phyloP scores from a whole-genome alignment of 306 rosid genomes.

The Luffa aegyptiaca region DNA sequence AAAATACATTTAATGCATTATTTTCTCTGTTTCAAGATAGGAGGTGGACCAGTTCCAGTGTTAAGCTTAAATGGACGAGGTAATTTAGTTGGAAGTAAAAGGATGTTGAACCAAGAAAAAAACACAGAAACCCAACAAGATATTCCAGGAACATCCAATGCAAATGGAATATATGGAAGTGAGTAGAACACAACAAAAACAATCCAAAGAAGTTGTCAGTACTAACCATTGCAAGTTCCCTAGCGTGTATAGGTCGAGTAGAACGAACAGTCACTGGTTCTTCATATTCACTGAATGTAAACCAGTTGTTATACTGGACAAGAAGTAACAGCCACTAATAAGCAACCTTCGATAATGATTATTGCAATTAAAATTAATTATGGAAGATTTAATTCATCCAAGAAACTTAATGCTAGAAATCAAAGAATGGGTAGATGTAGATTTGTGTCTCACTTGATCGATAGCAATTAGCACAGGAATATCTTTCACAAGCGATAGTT shows the following conservation, averaged over 20 bases:
- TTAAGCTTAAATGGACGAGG: not conserved
- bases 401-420: not conserved
- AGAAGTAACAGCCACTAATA: conserved; percentile 18
- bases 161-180: not conserved
- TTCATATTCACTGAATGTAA: conserved; percentile 86
- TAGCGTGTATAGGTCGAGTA: conserved; percentile 76
- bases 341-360: not conserved
- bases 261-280: conserved; percentile 78
- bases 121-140: not conserved
- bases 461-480: conserved; percentile 88
- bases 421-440: not conserved
- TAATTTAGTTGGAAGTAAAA: not conserved
- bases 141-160: not conserved
- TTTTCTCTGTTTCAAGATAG: not conserved
- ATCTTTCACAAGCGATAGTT: conserved; percentile 78
- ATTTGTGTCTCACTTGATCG: conserved; percentile 65
- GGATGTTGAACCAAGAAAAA: not conserved
- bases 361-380: not conserved
- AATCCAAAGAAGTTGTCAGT: not conserved
- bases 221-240: conserved; percentile 75
- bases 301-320: conserved; percentile 89
- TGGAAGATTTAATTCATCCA: not conserved
- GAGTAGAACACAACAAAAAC: not conserved
- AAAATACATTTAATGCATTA: not conserved
- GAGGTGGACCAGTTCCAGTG: not conserved